A percentile compares a stretch with the other conserved stretches of the same genome.
phyloP scores from a whole-genome alignment of 2,329 filamentous ascomycete genomes.

The Rhynchosporium graminicola region DNA sequence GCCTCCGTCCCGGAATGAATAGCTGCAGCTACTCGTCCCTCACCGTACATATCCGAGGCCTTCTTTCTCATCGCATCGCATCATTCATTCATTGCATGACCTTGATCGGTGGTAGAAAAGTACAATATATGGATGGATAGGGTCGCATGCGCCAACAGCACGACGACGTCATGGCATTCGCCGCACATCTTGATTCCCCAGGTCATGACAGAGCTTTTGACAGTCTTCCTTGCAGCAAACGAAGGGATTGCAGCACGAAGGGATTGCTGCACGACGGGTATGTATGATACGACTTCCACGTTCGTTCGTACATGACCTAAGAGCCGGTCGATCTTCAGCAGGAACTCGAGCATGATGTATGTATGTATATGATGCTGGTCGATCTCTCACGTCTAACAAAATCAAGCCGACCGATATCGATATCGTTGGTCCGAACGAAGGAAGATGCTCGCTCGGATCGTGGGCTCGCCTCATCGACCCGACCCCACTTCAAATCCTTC shows the following conservation, averaged over 20 bases:
- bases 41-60: constrained; percentile 4
- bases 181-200: neutral
- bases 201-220: neutral
- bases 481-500: no score
- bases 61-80: neutral
- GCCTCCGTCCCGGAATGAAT: neutral
- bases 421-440: no score
- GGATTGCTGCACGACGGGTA: no score
- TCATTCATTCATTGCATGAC: neutral
- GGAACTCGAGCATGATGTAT: neutral
- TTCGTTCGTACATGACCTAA: neutral
- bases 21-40: neutral
- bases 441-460: no score
- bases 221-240: no score
- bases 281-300: neutral
- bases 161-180: constrained; percentile 5
- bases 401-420: neutral
- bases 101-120: neutral
- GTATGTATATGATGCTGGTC: neutral
- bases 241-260: no score
- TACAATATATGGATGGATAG: no score
- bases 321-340: no score
- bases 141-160: no score
- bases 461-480: no score
- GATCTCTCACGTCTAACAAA: constrained; percentile 11